Percentiles rank a stretch among this genome's conserved stretches.
phyloP scores from a whole-genome alignment of 2,329 filamentous ascomycete genomes.

The Chaetomium olivaceum region DNA sequence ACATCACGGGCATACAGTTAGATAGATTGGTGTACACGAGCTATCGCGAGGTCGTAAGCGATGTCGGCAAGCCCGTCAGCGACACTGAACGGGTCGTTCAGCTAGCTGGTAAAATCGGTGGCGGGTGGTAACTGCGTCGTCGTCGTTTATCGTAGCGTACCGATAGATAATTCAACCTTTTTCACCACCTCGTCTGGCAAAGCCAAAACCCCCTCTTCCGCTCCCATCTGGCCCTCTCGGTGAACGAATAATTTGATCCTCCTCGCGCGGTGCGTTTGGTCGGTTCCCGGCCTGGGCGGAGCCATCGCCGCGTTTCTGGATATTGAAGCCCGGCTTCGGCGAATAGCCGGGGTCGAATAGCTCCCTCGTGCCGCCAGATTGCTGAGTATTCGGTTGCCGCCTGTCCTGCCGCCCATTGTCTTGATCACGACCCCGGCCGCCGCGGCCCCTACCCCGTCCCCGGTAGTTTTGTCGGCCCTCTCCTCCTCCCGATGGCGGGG shows the following conservation, averaged over 20 bases:
- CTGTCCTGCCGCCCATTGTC: conserved; percentile 27
- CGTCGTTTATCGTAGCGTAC: conserved; percentile 28
- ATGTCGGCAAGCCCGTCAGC: conserved; percentile 76
- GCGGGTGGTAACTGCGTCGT: conserved; percentile 72
- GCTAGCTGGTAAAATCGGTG: conserved; percentile 85
- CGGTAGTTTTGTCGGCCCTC: conserved; percentile 44
- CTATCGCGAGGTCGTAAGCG: conserved; percentile 89
- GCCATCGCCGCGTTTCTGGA: conserved; percentile 46
- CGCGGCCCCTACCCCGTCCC: conserved; percentile 51
- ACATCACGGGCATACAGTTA: conserved; percentile 67
- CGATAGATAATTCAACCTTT: conserved; percentile 43
- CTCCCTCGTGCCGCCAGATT: conserved; percentile 52
- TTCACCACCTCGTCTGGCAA: conserved; percentile 62
- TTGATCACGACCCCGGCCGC: conserved; percentile 43
- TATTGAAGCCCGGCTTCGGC: conserved; percentile 59
- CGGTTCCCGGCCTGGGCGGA: conserved; percentile 41
- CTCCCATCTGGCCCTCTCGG: conserved; percentile 77
- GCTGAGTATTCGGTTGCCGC: conserved; percentile 38
- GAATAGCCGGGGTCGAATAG: conserved; percentile 77
- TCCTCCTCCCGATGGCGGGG: conserved; percentile 54
- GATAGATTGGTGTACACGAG: conserved; percentile 79
- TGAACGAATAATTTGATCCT: conserved; percentile 68
- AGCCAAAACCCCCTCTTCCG: conserved; percentile 77
- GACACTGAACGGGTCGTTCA: conserved; percentile 83
- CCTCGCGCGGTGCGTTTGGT: conserved; percentile 54